These are phyloP conservation scores for Paramecium tetraurelia DNA, from an alignment of 73 alveolate species.

Conservation along the genomic window DNA sequence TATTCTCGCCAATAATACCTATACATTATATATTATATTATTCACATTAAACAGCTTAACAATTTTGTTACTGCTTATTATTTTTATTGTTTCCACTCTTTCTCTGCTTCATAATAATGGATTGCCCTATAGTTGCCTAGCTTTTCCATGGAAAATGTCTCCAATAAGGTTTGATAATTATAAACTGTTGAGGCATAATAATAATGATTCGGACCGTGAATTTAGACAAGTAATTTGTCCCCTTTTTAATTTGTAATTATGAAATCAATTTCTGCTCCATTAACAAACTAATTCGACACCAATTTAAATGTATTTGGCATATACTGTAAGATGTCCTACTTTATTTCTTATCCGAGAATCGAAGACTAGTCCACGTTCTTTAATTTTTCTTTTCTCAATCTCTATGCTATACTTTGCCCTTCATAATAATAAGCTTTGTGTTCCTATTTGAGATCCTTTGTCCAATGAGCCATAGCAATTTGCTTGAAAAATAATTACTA, in stretches of 20 bases:
- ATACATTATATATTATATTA: background rate
- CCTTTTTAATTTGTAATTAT: background rate
- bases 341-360: background rate
- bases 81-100: background rate
- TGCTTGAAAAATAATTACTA: background rate
- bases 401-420: background rate
- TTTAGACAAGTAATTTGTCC: background rate
- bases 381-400: background rate
- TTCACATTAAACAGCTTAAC: background rate
- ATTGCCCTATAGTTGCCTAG: background rate
- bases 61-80: background rate
- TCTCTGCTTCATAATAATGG: background rate
- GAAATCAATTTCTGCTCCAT: background rate
- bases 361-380: background rate
- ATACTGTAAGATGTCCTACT: background rate
- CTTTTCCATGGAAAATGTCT: background rate
- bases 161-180: background rate
- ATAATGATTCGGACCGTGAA: background rate
- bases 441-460: background rate
- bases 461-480: background rate
- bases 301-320: background rate
- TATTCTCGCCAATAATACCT: background rate
- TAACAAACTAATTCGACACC: background rate
- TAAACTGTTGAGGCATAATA: background rate
- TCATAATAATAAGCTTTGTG: background rate